Percentiles rank a stretch among this genome's conserved stretches.
Evolutionary conservation across 2,329 filamentous ascomycete species (phyloP).

Genomic region (Aureobasidium sp.): DNA sequence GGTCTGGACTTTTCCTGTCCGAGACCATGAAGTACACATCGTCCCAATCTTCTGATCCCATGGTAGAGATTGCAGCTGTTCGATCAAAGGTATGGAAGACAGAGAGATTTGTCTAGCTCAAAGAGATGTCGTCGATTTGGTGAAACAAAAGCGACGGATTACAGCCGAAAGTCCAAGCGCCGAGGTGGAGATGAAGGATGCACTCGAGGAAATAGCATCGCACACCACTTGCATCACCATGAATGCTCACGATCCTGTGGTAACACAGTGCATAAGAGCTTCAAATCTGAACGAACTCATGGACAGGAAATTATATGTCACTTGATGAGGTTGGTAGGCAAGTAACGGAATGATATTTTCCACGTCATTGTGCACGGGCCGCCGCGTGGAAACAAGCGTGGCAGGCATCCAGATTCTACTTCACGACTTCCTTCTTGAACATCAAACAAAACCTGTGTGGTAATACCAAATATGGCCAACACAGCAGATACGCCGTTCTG

Average conservation of each 20-base stretch:
- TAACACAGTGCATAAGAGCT: neutral
- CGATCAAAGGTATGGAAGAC: neutral
- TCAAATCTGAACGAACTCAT: too few relatives aligned
- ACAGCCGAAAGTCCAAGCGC: neutral
- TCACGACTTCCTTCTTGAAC: neutral
- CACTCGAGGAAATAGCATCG: neutral
- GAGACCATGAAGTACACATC: slow-evolving; percentile 5
- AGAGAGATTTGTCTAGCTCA: neutral
- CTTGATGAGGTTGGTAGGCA: neutral
- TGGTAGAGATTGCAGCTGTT: neutral
- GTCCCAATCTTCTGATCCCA: neutral
- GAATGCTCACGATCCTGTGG: neutral
- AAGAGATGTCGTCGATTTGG: neutral
- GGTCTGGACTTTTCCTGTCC: neutral
- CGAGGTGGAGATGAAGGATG: neutral
- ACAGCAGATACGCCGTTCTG: slow-evolving; percentile 1
- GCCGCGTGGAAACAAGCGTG: neutral
- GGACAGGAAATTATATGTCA: neutral
- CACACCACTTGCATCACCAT: neutral
- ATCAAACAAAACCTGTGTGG: neutral
- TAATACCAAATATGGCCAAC: neutral
- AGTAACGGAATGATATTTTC: neutral
- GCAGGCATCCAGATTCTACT: slow-evolving; percentile 2
- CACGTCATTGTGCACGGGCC: slow-evolving; percentile 1
- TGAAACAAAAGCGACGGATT: neutral